A percentile compares a stretch with the other conserved stretches of the same genome.
Evolutionary conservation across 345 rosid species (phyloP).

Genomic region (Lepidium africanum): DNA sequence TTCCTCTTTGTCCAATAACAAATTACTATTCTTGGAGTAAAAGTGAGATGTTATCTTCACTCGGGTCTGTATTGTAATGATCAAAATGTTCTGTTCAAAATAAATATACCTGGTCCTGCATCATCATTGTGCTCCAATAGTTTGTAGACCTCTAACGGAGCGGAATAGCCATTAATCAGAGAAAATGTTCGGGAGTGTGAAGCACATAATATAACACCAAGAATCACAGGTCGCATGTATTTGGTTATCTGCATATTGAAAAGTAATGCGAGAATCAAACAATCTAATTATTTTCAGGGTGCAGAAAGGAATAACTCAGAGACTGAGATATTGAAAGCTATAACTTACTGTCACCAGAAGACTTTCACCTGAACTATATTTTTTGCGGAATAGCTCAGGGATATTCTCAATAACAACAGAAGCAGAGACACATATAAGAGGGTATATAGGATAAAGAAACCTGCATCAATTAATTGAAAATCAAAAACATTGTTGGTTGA

Average conservation of each 20-base stretch:
- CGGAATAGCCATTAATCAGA: slow-evolving; percentile 75
- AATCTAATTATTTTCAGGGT: not conserved
- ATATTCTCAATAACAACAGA: slow-evolving; percentile 94
- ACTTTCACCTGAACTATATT: slow-evolving; percentile 43
- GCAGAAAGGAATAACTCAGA: not conserved
- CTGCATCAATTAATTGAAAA: slow-evolving; percentile 35
- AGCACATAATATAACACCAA: slow-evolving; percentile 70
- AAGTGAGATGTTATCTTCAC: not conserved
- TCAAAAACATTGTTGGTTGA: not conserved
- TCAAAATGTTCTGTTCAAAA: not conserved
- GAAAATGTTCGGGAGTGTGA: slow-evolving; percentile 90
- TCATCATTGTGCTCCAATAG: slow-evolving; percentile 88
- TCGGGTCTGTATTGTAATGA: not conserved
- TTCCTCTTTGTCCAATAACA: not conserved
- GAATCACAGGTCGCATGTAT: slow-evolving; percentile 56
- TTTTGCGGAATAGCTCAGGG: slow-evolving; percentile 75
- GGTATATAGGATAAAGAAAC: slow-evolving; percentile 93
- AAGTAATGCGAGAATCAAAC: not conserved
- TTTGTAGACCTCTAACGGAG: slow-evolving; percentile 80
- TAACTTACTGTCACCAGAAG: slow-evolving; percentile 47
- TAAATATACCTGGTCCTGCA: slow-evolving; percentile 49
- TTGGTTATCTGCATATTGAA: slow-evolving; percentile 60
- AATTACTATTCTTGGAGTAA: not conserved
- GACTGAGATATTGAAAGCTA: not conserved
- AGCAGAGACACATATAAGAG: slow-evolving; percentile 91